Evolutionary conservation across 192 early-diverging fungal genomes (phyloP), one percentile per base, ranked within the genome.

Genomic region (Podila clonocystis): DNA sequence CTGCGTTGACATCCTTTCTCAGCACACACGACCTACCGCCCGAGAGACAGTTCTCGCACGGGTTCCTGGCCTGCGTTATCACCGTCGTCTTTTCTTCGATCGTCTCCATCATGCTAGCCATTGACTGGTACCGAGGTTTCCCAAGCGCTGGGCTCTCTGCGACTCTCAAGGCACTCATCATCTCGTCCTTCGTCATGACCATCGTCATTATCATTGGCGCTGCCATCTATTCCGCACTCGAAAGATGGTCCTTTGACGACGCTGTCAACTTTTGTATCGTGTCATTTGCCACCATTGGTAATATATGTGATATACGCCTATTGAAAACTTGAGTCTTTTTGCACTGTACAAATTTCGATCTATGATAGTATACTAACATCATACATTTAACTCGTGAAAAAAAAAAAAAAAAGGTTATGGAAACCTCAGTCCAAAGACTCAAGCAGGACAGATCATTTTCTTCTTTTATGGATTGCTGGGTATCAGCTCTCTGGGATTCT

Each of bases 181-280:
- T 80, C 52, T 73, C 77, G 17, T 80, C 77, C 17, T 80, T 80
- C 62, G 62, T 73, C 62, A 80, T 80, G 77, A 80, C 77, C 26
- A 80, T 58, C 20, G 67, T 80, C 62, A 73, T 80, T 62, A 80
- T 80, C 57, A 69, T 80, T 20, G 77, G 77, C 4, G 69, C 77
- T 12, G 77, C 77, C 2, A 80, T 80, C 55, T 80, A 80, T 58
- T 65, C 70, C 2, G 13, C 66, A 0, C 66, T 80, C 20, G 77
- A 80, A 24, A 28, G 7, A 2, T 80, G 77, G 77, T 33, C 62
- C 15, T 80, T 80, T 80, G 77, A 80, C 67, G n/a, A 80, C 12
- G 70, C 77, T 17, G 71, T 80, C 58, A 80, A 80, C 58, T 80
- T 80, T 73, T 80, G 77, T 33, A 80, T 80, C 49, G 77, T 80